Evolutionary conservation across 192 early-diverging fungal species (phyloP).

Genomic region (Anaeromyces robustus): DNA sequence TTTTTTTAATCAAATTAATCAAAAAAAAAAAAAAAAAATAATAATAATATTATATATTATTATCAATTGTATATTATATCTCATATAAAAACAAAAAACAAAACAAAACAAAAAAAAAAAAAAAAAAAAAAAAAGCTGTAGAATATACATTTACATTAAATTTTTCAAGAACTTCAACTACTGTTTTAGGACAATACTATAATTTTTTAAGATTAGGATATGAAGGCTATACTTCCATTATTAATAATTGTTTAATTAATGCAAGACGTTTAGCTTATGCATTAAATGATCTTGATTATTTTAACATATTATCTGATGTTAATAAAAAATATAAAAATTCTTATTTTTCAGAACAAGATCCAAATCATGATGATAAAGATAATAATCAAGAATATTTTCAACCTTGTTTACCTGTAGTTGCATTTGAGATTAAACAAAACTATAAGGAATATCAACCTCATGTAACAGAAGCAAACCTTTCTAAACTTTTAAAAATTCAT

Average conservation of each 20-base stretch:
- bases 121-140: conserved; percentile 31
- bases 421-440: conserved; percentile 41
- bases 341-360: too few species aligned
- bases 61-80: too few species aligned
- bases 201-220: conserved; percentile 55
- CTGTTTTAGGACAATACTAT: conserved; percentile 74
- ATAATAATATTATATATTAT: too few species aligned
- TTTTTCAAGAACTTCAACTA: conserved; percentile 55
- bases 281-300: conserved; percentile 37
- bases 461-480: conserved; percentile 42
- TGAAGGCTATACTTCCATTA: conserved; percentile 49
- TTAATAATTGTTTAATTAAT: conserved; percentile 35
- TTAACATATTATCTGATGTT: conserved; percentile 46
- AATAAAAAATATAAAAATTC: too few species aligned
- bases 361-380: conserved; percentile 17
- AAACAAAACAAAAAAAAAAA: too few species aligned
- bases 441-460: conserved; percentile 26
- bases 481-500: conserved; percentile 37
- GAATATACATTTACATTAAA: conserved; percentile 50
- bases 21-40: too few species aligned
- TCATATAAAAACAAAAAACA: too few species aligned
- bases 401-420: conserved; percentile 39
- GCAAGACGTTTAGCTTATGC: conserved; percentile 33
- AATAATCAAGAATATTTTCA: conserved; percentile 23
- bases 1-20: too few species aligned